Conservation (phyloP, 192 early-diverging fungal species). For the Mortierella alpina region DNA sequence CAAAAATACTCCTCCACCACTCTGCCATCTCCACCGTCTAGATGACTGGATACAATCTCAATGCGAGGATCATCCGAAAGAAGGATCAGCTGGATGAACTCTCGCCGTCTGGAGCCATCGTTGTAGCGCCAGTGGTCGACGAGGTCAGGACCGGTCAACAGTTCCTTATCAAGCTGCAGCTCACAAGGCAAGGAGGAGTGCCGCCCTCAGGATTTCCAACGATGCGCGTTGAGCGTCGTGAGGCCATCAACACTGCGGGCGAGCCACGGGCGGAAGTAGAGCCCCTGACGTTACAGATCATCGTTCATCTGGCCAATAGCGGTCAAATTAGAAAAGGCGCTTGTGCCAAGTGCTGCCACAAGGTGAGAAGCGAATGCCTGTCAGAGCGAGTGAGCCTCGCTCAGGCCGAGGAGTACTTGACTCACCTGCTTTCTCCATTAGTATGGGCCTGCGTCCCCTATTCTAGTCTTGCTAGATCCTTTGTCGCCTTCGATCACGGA, state of each 20-base stretch:
- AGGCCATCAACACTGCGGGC: conserved; percentile 50
- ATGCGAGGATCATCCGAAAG: conserved; percentile 51
- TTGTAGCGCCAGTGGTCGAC: conserved; percentile 16
- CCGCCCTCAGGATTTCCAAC: conserved; percentile 19
- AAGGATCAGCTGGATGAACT: conserved; percentile 48
- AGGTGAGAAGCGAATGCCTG: not conserved
- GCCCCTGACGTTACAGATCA: conserved; percentile 41
- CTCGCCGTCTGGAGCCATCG: conserved; percentile 5
- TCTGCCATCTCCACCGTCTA: not conserved
- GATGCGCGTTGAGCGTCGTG: conserved; percentile 47
- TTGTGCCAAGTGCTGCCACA: conserved; percentile 52
- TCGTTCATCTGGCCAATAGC: conserved; percentile 41
- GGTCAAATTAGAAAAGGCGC: conserved; percentile 42
- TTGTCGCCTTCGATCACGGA: conserved; percentile 44
- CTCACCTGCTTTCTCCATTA: not conserved
- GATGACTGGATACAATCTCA: conserved; percentile 21
- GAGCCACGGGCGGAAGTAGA: conserved; percentile 33
- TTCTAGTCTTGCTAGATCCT: conserved; percentile 41
- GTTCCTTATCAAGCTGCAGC: conserved; percentile 41
- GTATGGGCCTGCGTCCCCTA: conserved; percentile 47
- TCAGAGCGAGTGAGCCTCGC: too few species aligned
- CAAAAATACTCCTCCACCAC: not conserved
- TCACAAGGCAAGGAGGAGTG: conserved; percentile 5
- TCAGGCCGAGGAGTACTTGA: too few species aligned
- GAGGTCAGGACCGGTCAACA: conserved; percentile 50